A percentile compares a stretch with the other conserved stretches of the same genome.
These are phyloP conservation scores for Colletotrichum lindemuthianum DNA, from an alignment of 2,329 filamentous ascomycete species.

Conservation along the genomic window DNA sequence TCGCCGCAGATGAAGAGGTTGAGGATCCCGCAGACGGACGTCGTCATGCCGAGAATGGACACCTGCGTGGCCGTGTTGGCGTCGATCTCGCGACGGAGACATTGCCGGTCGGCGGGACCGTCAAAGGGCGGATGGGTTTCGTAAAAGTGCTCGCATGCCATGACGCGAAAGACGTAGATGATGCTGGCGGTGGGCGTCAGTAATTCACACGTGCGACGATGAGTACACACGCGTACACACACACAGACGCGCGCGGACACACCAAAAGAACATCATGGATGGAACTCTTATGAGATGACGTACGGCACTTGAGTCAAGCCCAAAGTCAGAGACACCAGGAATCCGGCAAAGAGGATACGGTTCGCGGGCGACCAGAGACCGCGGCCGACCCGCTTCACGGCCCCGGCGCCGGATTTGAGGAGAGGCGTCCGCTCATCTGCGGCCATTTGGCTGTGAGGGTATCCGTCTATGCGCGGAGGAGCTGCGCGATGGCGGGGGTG, in stretches of 20 bases:
- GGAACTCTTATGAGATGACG: slow-evolving; percentile 35
- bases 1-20: slow-evolving; percentile 76
- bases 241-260: too few species aligned
- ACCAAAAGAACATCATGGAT: too few species aligned
- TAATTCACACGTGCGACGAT: not conserved
- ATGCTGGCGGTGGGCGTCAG: slow-evolving; percentile 44
- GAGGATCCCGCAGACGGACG: slow-evolving; percentile 73
- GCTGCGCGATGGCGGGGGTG: slow-evolving; percentile 3
- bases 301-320: slow-evolving; percentile 61
- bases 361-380: slow-evolving; percentile 43
- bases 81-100: slow-evolving; percentile 69
- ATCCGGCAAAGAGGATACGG: slow-evolving; percentile 66
- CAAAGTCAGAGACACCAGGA: slow-evolving; percentile 65
- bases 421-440: slow-evolving; percentile 34
- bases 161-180: slow-evolving; percentile 74
- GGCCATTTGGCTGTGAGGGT: slow-evolving; percentile 21
- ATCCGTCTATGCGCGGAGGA: not conserved
- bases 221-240: too few species aligned
- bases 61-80: slow-evolving; percentile 71
- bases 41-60: slow-evolving; percentile 73
- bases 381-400: slow-evolving; percentile 34
- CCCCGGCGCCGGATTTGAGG: slow-evolving; percentile 31
- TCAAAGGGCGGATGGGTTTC: slow-evolving; percentile 61
- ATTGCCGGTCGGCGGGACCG: slow-evolving; percentile 60
- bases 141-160: slow-evolving; percentile 79